Evolutionary conservation across 2,329 filamentous ascomycete species (phyloP), one percentile per base, ranked within the genome.

Genomic region (Aspergillus sp.): DNA sequence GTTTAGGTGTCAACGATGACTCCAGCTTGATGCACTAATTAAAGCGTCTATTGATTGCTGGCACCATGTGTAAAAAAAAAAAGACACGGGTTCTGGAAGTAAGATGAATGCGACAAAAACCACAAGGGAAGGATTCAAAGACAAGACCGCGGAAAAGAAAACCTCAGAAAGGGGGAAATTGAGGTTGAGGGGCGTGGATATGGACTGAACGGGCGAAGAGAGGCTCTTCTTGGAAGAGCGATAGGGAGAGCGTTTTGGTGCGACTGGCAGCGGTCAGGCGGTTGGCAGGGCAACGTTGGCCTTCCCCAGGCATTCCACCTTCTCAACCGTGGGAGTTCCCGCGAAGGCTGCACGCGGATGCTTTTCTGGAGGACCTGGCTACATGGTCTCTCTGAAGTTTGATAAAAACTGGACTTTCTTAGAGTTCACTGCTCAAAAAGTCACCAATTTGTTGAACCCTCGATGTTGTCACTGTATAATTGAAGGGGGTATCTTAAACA

Each of bases 201-300:
- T 24, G 45, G 26, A 29, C 45, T 22, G n/a, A 11, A 47, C 22
- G 18, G 22, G 12, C 45, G 18, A 20, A 46, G 42, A 47, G 45
- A 16, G 18, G 11, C 45, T 47, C 22, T 24, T 47, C 22, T 24
- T 20, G 45, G 1, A 24, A 18, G 55, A 51, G 24, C 16, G 29
- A 46, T 36, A 39, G 50, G 46, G 46, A 52, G 47, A 42, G 52
- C 52, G 49, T 54, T 42, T 14, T 49, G 58, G 64, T 67, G 65
- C 52, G 59, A 61, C 54, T 56, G 24, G 52, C 53, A 55, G 63
- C 56, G 50, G 57, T 60, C 54, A 61, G 42, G 53, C 45, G 53
- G 67, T 69, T 69, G 67, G 67, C 67, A 65, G 58, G 63, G 67
- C 66, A 69, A 69, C 67, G 50, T 12, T 50, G 11, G 20, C n/a